Conservation (phyloP, 23 red algal genomes). For the Gracilaria gracilis region DNA sequence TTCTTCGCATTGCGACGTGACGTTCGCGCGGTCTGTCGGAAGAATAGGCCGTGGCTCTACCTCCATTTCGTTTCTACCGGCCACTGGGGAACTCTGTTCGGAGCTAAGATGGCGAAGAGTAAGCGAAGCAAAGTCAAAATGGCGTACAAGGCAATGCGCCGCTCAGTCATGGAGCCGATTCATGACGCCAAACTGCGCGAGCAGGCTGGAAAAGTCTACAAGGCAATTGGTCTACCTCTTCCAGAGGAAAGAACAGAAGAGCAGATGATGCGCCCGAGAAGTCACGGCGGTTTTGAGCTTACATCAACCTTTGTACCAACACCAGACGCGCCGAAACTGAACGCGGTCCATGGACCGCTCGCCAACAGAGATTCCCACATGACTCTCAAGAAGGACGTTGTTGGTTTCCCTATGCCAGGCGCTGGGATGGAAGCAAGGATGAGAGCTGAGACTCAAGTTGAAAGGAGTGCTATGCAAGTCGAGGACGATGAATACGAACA, state of each 20-base stretch:
- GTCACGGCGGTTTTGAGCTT: constrained; percentile 75
- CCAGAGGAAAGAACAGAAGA: constrained; percentile 41
- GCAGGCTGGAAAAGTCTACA: constrained; percentile 61
- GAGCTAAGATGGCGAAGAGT: constrained; percentile 59
- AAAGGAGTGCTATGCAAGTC: constrained; percentile 7
- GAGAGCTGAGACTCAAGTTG: constrained; percentile 29
- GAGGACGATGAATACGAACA: constrained; percentile 48
- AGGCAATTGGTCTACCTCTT: constrained; percentile 51
- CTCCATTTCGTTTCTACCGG: too few relatives aligned
- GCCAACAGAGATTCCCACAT: constrained; percentile 30
- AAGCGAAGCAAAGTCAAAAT: constrained; percentile 78
- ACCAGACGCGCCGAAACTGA: constrained; percentile 64
- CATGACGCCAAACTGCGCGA: constrained; percentile 65
- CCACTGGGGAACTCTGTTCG: background rate
- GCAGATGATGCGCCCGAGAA: constrained; percentile 46
- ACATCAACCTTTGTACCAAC: constrained; percentile 77
- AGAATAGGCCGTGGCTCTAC: too few relatives aligned
- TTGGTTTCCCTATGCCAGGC: constrained; percentile 59
- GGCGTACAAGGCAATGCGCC: constrained; percentile 79
- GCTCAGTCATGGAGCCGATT: constrained; percentile 66
- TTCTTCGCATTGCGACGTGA: too few relatives aligned
- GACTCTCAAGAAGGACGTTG: constrained; percentile 18
- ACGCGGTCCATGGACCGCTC: constrained; percentile 77
- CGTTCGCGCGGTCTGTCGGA: too few relatives aligned
- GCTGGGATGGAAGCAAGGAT: constrained; percentile 45